Conservation (phyloP, 176 grass and related monocot genomes). For the Tillandsia fasciculata region DNA sequence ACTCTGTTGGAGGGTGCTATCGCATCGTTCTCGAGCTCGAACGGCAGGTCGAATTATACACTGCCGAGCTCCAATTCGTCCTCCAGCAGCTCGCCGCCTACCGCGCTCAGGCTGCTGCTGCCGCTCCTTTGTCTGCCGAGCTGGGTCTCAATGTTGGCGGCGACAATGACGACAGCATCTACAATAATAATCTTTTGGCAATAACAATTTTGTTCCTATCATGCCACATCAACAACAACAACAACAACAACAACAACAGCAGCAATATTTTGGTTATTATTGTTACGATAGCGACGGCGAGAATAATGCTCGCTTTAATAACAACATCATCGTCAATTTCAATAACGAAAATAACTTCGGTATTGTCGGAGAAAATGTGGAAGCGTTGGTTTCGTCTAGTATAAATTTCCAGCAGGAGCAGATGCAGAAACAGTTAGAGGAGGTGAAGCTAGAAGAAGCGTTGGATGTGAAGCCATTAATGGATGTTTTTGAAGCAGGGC, state of each 20-base stretch:
- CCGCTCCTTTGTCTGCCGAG: neutral
- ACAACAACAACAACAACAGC: neutral
- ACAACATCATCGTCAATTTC: constrained; percentile 1
- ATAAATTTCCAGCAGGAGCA: constrained; percentile 4
- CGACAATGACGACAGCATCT: constrained; percentile 7
- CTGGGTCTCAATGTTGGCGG: neutral
- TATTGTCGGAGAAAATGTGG: constrained; percentile 1
- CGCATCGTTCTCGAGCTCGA: neutral
- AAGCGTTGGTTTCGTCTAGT: neutral
- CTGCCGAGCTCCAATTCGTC: neutral
- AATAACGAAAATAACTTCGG: constrained; percentile 13
- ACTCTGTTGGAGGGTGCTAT: constrained; percentile 34
- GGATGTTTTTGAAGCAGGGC: constrained; percentile 7
- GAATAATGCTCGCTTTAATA: neutral
- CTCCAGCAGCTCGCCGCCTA: constrained; percentile 10
- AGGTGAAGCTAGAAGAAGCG: constrained; percentile 12
- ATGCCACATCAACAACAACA: neutral
- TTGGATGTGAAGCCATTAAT: constrained; percentile 24
- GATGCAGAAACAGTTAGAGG: neutral
- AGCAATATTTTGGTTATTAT: constrained; percentile 24
- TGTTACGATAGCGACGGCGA: constrained; percentile 17
- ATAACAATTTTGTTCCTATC: neutral
- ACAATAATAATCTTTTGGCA: constrained; percentile 7
- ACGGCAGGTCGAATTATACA: neutral
- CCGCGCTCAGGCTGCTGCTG: constrained; percentile 1